These are phyloP conservation scores for Combretum micranthum DNA, from an alignment of 345 rosid species.

Conservation along the genomic window DNA sequence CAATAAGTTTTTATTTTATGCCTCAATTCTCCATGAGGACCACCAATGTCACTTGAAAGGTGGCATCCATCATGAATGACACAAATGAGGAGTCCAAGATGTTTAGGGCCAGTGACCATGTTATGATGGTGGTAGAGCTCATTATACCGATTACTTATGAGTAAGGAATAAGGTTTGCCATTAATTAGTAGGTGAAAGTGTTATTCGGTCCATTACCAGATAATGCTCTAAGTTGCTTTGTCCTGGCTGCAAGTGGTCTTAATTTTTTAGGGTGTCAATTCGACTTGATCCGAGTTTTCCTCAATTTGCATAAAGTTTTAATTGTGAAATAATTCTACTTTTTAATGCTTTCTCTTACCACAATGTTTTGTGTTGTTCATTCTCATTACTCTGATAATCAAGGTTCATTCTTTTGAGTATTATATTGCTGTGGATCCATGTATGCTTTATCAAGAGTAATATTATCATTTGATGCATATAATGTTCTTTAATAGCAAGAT, in stretches of 20 bases:
- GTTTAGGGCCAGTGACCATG: slow-evolving; percentile 97
- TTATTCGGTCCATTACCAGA: slow-evolving; percentile 71
- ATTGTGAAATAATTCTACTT: slow-evolving; percentile 1
- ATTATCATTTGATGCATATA: too few relatives aligned
- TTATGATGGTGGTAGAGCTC: slow-evolving; percentile 85
- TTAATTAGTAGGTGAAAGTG: slow-evolving; percentile 91
- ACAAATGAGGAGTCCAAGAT: slow-evolving; percentile 91
- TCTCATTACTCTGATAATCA: too few relatives aligned
- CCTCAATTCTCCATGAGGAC: slow-evolving; percentile 98
- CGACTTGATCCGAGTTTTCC: not conserved
- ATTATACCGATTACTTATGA: slow-evolving; percentile 89
- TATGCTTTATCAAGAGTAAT: too few relatives aligned
- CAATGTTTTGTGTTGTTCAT: not conserved
- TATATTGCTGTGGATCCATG: too few relatives aligned
- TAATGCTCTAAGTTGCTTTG: slow-evolving; percentile 10
- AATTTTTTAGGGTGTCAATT: slow-evolving; percentile 14
- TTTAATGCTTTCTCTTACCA: not conserved
- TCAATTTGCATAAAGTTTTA: not conserved
- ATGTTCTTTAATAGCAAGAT: too few relatives aligned
- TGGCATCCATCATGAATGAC: slow-evolving; percentile 68
- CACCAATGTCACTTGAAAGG: slow-evolving; percentile 81
- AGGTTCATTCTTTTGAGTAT: too few relatives aligned
- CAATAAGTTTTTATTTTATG: too few relatives aligned
- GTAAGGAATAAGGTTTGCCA: slow-evolving; percentile 94
- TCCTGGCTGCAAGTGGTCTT: slow-evolving; percentile 8